These are phyloP conservation scores for Verticillium dahliae DNA, from an alignment of 2,329 filamentous ascomycete species.

Conservation along the genomic window DNA sequence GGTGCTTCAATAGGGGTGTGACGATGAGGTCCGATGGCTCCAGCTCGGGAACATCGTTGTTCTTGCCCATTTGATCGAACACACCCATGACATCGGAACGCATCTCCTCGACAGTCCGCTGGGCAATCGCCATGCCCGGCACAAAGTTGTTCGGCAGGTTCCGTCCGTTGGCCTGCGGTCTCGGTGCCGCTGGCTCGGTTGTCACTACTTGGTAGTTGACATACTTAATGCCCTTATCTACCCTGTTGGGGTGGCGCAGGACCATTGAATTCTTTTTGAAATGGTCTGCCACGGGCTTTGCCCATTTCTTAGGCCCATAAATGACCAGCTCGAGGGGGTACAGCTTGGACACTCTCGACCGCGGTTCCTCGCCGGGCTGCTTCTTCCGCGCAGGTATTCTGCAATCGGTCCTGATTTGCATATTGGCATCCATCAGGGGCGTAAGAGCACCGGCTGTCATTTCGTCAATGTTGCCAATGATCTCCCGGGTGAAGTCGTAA, in stretches of 20 bases:
- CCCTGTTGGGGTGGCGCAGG: slow-evolving; percentile 41
- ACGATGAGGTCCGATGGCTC: slow-evolving; percentile 56
- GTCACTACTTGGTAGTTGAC: slow-evolving; percentile 49
- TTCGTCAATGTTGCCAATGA: slow-evolving; percentile 71
- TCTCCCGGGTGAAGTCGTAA: slow-evolving; percentile 61
- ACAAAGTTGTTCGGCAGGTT: neutral
- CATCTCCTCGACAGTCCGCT: slow-evolving; percentile 76
- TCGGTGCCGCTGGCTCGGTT: neutral
- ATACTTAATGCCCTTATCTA: slow-evolving; percentile 63
- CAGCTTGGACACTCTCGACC: slow-evolving; percentile 52
- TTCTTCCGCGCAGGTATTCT: slow-evolving; percentile 63
- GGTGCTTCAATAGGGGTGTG: slow-evolving; percentile 71
- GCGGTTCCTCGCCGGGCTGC: slow-evolving; percentile 55
- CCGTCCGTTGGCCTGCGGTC: slow-evolving; percentile 47
- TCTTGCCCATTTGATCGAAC: slow-evolving; percentile 76
- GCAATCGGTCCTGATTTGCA: slow-evolving; percentile 63
- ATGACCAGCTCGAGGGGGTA: slow-evolving; percentile 67
- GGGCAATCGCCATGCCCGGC: slow-evolving; percentile 21
- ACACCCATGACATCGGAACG: slow-evolving; percentile 77
- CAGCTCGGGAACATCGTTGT: slow-evolving; percentile 68
- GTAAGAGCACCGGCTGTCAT: slow-evolving; percentile 61
- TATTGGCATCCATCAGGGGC: slow-evolving; percentile 63
- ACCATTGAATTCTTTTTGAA: slow-evolving; percentile 61
- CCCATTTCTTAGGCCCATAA: slow-evolving; percentile 67
- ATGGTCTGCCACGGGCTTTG: slow-evolving; percentile 58